A percentile compares a stretch with the other conserved stretches of the same genome.
These are phyloP conservation scores for Cutaneotrichosporon sp. DNA, from an alignment of 1,284 basidiomycete genomes.

Conservation along the genomic window DNA sequence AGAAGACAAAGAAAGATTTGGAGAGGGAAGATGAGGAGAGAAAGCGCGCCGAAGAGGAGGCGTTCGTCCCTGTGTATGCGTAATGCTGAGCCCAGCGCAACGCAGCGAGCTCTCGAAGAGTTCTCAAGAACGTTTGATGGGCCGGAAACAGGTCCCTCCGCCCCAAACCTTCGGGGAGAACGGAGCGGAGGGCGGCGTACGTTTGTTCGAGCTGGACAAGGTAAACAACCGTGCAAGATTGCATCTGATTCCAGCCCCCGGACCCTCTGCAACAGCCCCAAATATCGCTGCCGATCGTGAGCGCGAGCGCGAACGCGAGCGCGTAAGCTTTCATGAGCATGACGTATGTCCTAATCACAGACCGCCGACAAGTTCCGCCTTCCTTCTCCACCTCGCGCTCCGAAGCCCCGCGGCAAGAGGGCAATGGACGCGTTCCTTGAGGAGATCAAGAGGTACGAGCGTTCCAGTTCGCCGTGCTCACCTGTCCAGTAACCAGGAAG, in stretches of 20 bases:
- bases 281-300: not conserved
- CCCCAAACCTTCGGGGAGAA: not conserved
- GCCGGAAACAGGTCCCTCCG: not conserved
- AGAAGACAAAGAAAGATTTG: constrained; percentile 70
- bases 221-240: not conserved
- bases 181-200: constrained; percentile 34
- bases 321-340: constrained; percentile 25
- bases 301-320: not conserved
- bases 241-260: not conserved
- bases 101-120: constrained; percentile 17
- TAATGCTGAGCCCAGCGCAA: not conserved
- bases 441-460: constrained; percentile 79
- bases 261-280: no score
- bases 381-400: constrained; percentile 58
- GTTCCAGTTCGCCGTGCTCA: not conserved
- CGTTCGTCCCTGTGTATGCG: constrained; percentile 31
- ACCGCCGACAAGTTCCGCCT: not conserved
- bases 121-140: constrained; percentile 17
- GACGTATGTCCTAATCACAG: constrained; percentile 7
- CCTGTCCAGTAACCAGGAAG: constrained; percentile 74
- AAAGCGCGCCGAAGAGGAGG: constrained; percentile 72
- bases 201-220: constrained; percentile 69
- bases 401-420: constrained; percentile 80
- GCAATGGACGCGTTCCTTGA: constrained; percentile 91
- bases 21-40: constrained; percentile 85